Conservation (phyloP, 495 filamentous ascomycete genomes). For the Amphirosellinia nigrospora region DNA sequence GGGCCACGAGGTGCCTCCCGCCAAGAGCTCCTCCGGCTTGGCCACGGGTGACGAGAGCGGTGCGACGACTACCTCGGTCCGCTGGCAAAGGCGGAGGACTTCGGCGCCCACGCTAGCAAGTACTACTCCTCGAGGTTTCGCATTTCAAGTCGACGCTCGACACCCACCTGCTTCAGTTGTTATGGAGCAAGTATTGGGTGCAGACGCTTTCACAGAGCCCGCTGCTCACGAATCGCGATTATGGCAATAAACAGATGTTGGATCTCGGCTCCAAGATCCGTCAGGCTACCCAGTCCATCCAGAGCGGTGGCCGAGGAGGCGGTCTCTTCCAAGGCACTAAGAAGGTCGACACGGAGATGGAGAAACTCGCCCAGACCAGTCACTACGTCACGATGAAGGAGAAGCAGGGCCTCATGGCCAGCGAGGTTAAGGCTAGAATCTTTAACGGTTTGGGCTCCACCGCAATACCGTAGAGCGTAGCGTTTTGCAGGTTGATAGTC, state of each 20-base stretch:
- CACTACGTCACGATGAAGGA: conserved; percentile 87
- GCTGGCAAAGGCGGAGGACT: conserved; percentile 90
- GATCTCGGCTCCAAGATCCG: conserved; percentile 83
- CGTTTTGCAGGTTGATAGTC: neutral
- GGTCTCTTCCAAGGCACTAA: conserved; percentile 24
- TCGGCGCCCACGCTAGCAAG: conserved; percentile 85
- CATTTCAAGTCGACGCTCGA: conserved; percentile 95
- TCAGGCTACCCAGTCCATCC: conserved; percentile 61
- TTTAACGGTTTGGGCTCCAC: conserved; percentile 70
- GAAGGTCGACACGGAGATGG: conserved; percentile 65
- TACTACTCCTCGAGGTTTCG: conserved; percentile 92
- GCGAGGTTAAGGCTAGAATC: conserved; percentile 81
- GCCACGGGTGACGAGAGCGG: neutral
- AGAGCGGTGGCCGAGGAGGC: conserved; percentile 33
- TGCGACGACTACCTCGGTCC: conserved; percentile 66
- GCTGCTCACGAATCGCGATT: conserved; percentile 91
- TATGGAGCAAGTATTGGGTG: conserved; percentile 99
- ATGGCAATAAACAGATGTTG: conserved; percentile 86
- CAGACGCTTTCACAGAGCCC: conserved; percentile 96
- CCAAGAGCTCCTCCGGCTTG: neutral
- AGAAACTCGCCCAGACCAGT: conserved; percentile 79
- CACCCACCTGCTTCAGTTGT: conserved; percentile 76
- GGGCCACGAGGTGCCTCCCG: conserved; percentile 60
- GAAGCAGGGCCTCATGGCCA: conserved; percentile 79
- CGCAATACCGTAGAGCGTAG: neutral